Evolutionary conservation across 345 rosid species (phyloP), one percentile per base, ranked within the genome.

Genomic region (Eucalyptus viminalis): DNA sequence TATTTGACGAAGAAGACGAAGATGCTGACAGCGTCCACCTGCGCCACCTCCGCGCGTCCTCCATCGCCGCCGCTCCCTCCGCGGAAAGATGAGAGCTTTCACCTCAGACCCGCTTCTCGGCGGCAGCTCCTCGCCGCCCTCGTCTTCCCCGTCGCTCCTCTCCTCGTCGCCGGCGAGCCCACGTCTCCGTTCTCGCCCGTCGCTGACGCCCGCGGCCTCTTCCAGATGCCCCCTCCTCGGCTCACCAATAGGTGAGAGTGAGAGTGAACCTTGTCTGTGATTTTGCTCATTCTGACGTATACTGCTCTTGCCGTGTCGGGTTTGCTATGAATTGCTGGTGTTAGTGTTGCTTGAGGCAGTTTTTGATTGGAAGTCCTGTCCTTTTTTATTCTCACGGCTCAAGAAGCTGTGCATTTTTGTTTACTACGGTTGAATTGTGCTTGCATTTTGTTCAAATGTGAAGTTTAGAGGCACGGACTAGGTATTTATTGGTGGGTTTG

Each of bases 151-250:
- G 44, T 89, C 87, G 80, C 94, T 85, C 27, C 92, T 72, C 86
- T 90, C 67, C 87, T 92, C 72, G 49, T 87, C 47, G 87, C 90
- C 27, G 12, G 80, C 89, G 69, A 51, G 43, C 89, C 88, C 51
- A 47, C 54, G 51, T 83, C 87, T 50, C 6, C 87, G n/a, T n/a
- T 88, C 14, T 21, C 49, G 31, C 88, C 89, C 4, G 86, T 86
- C 40, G 93, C 95, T 19, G 65, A 11, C 17, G 97, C 95, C 60
- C 97, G 95, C 45, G 97, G 97, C 88, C 97, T 95, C 91, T 93
- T 95, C 87, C 96, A 91, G 90, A 95, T 95, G 97, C 97, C 97
- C 31, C 96, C 97, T 11, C 15, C 89, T 90, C 92, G 95, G 72
- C 97, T 95, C 90, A 89, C 76, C 90, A 95, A 95, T 87, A 89